Conservation (phyloP, 2,329 filamentous ascomycete genomes). For the Cordyceps fumosorosea region DNA sequence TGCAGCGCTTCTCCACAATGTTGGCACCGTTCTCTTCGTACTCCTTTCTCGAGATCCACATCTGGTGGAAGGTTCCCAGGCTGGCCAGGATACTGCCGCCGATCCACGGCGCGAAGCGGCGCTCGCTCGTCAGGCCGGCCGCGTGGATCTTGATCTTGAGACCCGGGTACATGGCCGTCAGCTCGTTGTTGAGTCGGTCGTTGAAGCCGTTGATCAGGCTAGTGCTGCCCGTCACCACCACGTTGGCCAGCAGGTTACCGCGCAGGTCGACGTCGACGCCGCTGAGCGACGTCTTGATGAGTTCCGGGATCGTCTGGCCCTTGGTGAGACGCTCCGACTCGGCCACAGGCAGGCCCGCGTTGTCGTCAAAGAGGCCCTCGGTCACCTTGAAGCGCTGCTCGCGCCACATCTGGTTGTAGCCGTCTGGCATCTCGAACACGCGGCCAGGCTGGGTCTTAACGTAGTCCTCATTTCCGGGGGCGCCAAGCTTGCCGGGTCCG, state of each 20-base stretch:
- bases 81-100: conserved; percentile 93
- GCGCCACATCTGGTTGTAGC: conserved; percentile 91
- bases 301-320: conserved; percentile 73
- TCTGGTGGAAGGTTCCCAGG: conserved; percentile 95
- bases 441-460: conserved; percentile 68
- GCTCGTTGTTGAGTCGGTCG: conserved; percentile 80
- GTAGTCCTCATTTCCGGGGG: conserved; percentile 67
- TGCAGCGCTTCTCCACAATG: conserved; percentile 95
- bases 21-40: conserved; percentile 89
- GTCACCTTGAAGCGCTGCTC: conserved; percentile 78
- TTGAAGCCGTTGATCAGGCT: conserved; percentile 87
- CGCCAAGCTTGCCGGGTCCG: conserved; percentile 62
- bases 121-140: conserved; percentile 76
- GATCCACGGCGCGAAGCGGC: conserved; percentile 91
- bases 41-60: conserved; percentile 98
- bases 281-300: conserved; percentile 70
- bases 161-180: conserved; percentile 74
- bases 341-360: conserved; percentile 54
- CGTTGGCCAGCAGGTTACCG: conserved; percentile 74
- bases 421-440: conserved; percentile 95
- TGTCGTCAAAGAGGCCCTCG: conserved; percentile 88
- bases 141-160: conserved; percentile 84
- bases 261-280: conserved; percentile 86
- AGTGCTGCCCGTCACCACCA: conserved; percentile 86
- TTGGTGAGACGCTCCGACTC: conserved; percentile 49